Conservation (phyloP, 2,329 filamentous ascomycete genomes). For the Aureobasidium vineae region DNA sequence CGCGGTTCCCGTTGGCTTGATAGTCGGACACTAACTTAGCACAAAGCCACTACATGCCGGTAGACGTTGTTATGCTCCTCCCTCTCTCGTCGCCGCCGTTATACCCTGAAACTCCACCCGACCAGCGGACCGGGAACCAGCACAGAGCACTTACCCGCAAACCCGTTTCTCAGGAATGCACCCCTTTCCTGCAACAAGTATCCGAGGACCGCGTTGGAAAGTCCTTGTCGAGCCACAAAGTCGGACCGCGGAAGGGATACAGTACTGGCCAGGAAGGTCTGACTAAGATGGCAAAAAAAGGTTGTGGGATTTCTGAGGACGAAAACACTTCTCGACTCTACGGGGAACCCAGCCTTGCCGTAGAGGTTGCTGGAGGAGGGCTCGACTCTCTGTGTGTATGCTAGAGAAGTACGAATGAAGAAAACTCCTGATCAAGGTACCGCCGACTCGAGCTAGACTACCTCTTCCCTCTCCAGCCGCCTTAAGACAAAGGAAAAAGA, state of each 20-base stretch:
- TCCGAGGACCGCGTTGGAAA: not conserved
- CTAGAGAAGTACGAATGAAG: constrained; percentile 5
- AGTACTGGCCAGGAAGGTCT: not conserved
- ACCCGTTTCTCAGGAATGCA: not conserved
- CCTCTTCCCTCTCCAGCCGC: not conserved
- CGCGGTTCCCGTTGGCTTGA: not conserved
- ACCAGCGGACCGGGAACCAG: not conserved
- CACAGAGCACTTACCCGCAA: constrained; percentile 1
- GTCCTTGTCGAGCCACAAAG: not conserved
- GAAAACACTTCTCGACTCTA: not conserved
- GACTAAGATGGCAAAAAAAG: not conserved
- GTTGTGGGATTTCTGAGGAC: not conserved
- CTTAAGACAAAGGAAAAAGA: not conserved
- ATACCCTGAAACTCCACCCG: not conserved
- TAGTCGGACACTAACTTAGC: not conserved
- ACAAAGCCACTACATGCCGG: not conserved
- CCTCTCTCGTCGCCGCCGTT: not conserved
- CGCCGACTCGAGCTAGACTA: not conserved
- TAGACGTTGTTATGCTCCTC: not conserved
- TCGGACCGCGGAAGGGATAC: not conserved
- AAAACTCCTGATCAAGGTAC: not conserved
- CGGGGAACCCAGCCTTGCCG: constrained; percentile 15
- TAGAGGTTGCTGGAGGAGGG: not conserved
- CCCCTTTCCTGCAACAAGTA: not conserved
- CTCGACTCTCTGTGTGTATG: not conserved